Evolutionary conservation across 2,329 filamentous ascomycete species (phyloP).

Genomic region (Fusarium sp.): DNA sequence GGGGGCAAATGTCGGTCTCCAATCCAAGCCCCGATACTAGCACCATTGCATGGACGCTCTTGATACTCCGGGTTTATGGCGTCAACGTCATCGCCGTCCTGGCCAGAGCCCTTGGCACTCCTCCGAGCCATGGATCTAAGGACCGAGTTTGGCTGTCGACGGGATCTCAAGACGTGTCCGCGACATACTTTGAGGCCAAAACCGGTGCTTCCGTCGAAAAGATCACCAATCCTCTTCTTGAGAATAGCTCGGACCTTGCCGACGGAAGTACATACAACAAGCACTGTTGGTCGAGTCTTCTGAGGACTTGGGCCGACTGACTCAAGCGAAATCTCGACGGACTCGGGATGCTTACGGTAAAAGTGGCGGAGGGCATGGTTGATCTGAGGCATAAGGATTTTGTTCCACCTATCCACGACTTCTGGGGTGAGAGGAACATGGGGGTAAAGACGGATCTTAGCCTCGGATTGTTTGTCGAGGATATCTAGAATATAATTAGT

Average conservation of each 20-base stretch:
- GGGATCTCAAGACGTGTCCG: constrained; percentile 75
- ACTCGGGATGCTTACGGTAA: constrained; percentile 79
- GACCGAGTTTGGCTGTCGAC: constrained; percentile 56
- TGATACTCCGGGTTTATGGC: constrained; percentile 83
- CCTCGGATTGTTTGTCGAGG: constrained; percentile 47
- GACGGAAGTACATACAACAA: constrained; percentile 83
- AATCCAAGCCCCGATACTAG: constrained; percentile 92
- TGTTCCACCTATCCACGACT: constrained; percentile 79
- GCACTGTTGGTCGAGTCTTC: constrained; percentile 77
- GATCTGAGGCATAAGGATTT: constrained; percentile 77
- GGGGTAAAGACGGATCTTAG: constrained; percentile 70
- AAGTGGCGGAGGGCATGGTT: constrained; percentile 78
- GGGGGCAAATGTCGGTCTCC: constrained; percentile 88
- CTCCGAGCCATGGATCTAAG: constrained; percentile 52
- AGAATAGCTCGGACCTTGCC: constrained; percentile 78
- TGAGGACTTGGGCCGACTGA: constrained; percentile 77
- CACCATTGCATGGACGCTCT: constrained; percentile 82
- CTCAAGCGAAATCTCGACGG: constrained; percentile 82
- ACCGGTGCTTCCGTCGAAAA: constrained; percentile 73
- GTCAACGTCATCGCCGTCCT: constrained; percentile 55
- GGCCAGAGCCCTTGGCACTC: constrained; percentile 51
- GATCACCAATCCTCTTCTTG: constrained; percentile 73
- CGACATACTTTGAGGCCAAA: constrained; percentile 79
- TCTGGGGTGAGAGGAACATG: constrained; percentile 70
- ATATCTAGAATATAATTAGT: constrained; percentile 40